A percentile compares a stretch with the other conserved stretches of the same genome.
Evolutionary conservation across 2,329 filamentous ascomycete genomes (phyloP).

Genomic region (Fusarium tjaetaba): DNA sequence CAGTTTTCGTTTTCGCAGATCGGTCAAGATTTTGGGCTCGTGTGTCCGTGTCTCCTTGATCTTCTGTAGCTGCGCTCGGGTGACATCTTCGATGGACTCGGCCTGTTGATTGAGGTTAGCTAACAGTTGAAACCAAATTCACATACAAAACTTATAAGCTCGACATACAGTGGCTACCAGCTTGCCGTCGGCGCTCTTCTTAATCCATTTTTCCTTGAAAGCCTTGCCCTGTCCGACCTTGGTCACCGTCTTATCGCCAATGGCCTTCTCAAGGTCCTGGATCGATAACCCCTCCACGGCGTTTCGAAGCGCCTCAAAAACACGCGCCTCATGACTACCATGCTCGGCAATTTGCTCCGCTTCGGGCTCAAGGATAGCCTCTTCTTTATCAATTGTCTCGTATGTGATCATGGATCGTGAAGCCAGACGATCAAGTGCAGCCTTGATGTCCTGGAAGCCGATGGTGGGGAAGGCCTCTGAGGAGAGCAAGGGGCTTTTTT

Average conservation of each 20-base stretch:
- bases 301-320: conserved; percentile 77
- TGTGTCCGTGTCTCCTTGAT: conserved; percentile 77
- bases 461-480: conserved; percentile 74
- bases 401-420: conserved; percentile 90
- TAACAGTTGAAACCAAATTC: background rate
- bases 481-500: conserved; percentile 73
- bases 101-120: conserved; percentile 51
- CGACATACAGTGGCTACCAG: conserved; percentile 61
- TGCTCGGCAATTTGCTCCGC: conserved; percentile 76
- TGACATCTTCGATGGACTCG: conserved; percentile 82
- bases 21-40: conserved; percentile 79
- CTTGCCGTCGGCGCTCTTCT: conserved; percentile 67
- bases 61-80: conserved; percentile 76
- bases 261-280: conserved; percentile 72
- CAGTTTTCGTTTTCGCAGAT: conserved; percentile 93
- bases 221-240: conserved; percentile 95
- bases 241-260: conserved; percentile 77
- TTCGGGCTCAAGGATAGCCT: conserved; percentile 79
- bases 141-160: background rate
- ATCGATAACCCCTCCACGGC: conserved; percentile 85
- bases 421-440: conserved; percentile 84
- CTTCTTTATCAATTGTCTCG: conserved; percentile 82
- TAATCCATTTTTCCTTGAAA: conserved; percentile 82
- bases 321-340: conserved; percentile 84
- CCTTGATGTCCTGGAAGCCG: conserved; percentile 79